phyloP scores from a whole-genome alignment of 345 rosid species.

The thale cress (Arabidopsis thaliana) region TAIR10.1 NC_003076.8:24628501-24629000 shows the following conservation, averaged over 20 bases:
- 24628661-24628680: constrained; percentile 95
- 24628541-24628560: constrained; percentile 97
- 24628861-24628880: constrained; percentile 7
- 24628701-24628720: constrained; percentile 84
- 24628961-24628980: not conserved
- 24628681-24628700: constrained; percentile 97
- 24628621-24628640: constrained; percentile 89
- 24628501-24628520: constrained; percentile 88
- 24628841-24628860: constrained; percentile 25
- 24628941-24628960: not conserved
- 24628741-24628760: constrained; percentile 55
- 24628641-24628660: constrained; percentile 85
- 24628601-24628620: constrained; percentile 79
- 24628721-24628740: constrained; percentile 42
- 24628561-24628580: constrained; percentile 91
- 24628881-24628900: constrained; percentile 5
- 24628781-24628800: constrained; percentile 16
- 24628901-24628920: not conserved
- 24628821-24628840: not conserved
- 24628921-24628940: constrained; percentile 6
- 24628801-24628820: constrained; percentile 11
- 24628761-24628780: constrained; percentile 61
- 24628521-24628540: constrained; percentile 95
- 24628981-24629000: not conserved
- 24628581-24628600: constrained; percentile 90